phyloP scores from a whole-genome alignment of 805 yeast genomes.

The Nakazawaea pomicola region DNA sequence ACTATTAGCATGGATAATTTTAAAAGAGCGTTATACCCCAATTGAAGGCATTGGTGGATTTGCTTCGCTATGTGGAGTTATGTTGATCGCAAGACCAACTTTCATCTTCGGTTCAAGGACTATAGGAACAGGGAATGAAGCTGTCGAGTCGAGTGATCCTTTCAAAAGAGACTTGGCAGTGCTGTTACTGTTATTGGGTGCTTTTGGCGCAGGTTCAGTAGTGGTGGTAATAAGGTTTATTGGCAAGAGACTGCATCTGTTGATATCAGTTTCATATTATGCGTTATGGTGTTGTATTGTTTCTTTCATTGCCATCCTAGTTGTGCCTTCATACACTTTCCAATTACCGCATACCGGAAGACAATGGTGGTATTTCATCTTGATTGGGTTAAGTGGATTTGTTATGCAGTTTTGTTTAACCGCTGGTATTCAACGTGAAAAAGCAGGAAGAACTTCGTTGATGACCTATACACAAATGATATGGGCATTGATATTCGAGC shows the following conservation, averaged over 20 bases:
- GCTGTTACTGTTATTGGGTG: conserved; percentile 58
- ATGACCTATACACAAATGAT: conserved; percentile 74
- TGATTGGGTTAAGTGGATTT: conserved; percentile 76
- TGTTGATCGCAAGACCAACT: conserved; percentile 76
- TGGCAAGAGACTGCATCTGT: conserved; percentile 75
- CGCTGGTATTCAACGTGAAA: conserved; percentile 77
- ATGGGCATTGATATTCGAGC: conserved; percentile 75
- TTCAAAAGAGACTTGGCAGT: conserved; percentile 58
- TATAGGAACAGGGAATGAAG: conserved; percentile 23
- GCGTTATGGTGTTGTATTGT: conserved; percentile 56
- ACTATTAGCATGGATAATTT: conserved; percentile 59
- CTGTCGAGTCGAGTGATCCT: conserved; percentile 48
- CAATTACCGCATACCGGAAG: conserved; percentile 51
- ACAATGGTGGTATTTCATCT: conserved; percentile 62
- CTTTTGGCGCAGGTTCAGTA: conserved; percentile 64
- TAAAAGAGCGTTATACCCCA: conserved; percentile 61
- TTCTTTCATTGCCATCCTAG: conserved; percentile 44
- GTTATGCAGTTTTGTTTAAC: conserved; percentile 75
- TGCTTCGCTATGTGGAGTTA: conserved; percentile 68
- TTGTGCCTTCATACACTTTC: conserved; percentile 56
- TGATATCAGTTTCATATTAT: conserved; percentile 73
- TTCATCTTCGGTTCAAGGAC: conserved; percentile 49
- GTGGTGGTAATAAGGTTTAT: conserved; percentile 69
- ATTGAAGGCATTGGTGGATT: conserved; percentile 67
- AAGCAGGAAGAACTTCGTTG: conserved; percentile 70